Evolutionary conservation across 2,329 filamentous ascomycete genomes (phyloP).

Genomic region (Cercospora sp.): DNA sequence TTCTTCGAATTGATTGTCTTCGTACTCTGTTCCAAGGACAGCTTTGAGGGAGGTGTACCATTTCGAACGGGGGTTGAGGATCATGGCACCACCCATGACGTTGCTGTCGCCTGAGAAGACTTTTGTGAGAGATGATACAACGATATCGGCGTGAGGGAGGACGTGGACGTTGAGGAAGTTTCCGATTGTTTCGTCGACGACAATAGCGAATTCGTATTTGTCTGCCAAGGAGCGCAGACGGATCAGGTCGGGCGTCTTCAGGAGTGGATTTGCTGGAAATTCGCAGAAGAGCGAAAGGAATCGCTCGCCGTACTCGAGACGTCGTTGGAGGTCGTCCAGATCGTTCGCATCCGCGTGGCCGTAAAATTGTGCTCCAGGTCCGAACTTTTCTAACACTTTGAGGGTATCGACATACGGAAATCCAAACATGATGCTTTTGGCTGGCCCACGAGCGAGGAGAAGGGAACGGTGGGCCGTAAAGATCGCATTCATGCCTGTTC

Average conservation of each 20-base stretch:
- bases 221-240: constrained; percentile 81
- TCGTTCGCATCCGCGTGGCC: constrained; percentile 76
- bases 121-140: constrained; percentile 94
- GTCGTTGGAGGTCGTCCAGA: constrained; percentile 76
- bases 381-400: constrained; percentile 93
- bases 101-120: constrained; percentile 97
- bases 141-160: constrained; percentile 81
- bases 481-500: constrained; percentile 92
- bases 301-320: constrained; percentile 69
- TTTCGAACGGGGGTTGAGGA: constrained; percentile 66
- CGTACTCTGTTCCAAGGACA: constrained; percentile 66
- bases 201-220: constrained; percentile 81
- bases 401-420: constrained; percentile 97
- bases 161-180: constrained; percentile 97
- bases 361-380: constrained; percentile 84
- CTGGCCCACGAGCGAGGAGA: constrained; percentile 61
- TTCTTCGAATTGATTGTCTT: constrained; percentile 92
- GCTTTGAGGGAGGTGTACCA: constrained; percentile 71
- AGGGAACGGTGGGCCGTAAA: constrained; percentile 82
- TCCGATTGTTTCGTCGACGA: constrained; percentile 94
- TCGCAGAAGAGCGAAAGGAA: constrained; percentile 89
- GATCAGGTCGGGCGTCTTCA: constrained; percentile 78
- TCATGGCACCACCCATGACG: constrained; percentile 83
- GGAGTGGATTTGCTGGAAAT: constrained; percentile 88
- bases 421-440: constrained; percentile 87